Evolutionary conservation across 495 filamentous ascomycete genomes (phyloP), one percentile per base, ranked within the genome.

Genomic region (Penicillium manginii): DNA sequence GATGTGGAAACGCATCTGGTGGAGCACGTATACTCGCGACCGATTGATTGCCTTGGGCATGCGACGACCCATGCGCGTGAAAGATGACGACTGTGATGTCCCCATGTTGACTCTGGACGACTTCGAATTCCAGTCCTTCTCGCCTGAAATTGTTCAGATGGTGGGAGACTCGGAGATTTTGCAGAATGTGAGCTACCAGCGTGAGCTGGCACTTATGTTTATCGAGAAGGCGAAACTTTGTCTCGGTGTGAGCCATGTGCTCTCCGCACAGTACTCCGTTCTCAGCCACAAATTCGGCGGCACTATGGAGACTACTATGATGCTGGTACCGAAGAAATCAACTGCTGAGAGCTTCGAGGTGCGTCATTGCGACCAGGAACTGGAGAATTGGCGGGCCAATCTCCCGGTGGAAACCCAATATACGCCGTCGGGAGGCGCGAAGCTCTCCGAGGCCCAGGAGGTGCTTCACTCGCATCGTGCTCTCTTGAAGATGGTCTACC

Each of bases 1-100:
- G 58, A 77, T 96, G 60, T 93, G 91, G 90, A 96, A 92, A 72
- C 80, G 91, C 32, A 91, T 97, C 54, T 97, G 92, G 92, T 96
- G 92, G 92, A 92, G 89, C 48, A 92, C 88, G 55, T 94, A 93
- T 64, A 94, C 93, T 81, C 86, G 91, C 42, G 92, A 97, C 73
- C 89, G 91, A 42, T 73, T 96, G 33, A 88, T 97, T 57, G 92
- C 92, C 5, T 71, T 96, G 18, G 92, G 92, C 35, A 96, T 96
- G 91, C 84, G 92, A 51, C 84, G 92, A 57, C 92, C 91, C 10
- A 93, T 91, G 58, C 80, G 91, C 42, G 91, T 96, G 72, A 94
- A 96, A 80, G 86, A 89, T 60, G 88, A 92, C 60, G 91, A 96
- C 70, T 94, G 87, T 67, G 89, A 96, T 63, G 92, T 96, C 52